Evolutionary conservation across 192 early-diverging fungal genomes (phyloP).

Genomic region (Coemansia interrupta): DNA sequence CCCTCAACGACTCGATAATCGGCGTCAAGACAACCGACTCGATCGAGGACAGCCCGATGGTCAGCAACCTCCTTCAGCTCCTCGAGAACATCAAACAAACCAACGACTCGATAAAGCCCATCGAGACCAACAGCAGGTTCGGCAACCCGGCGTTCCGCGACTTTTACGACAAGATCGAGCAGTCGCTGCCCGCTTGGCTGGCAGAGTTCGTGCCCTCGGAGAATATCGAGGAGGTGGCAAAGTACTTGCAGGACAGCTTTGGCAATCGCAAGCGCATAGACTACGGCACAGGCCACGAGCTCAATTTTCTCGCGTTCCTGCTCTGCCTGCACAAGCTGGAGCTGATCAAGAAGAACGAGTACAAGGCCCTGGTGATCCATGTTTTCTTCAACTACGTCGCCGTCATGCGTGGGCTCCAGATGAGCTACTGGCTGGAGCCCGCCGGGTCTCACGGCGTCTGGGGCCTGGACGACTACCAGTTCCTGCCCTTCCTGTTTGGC

Average conservation of each 20-base stretch:
- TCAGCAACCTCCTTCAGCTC: slow-evolving; percentile 60
- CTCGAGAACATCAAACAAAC: slow-evolving; percentile 64
- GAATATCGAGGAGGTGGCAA: slow-evolving; percentile 59
- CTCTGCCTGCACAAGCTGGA: slow-evolving; percentile 75
- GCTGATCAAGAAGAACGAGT: slow-evolving; percentile 64
- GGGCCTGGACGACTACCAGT: slow-evolving; percentile 98
- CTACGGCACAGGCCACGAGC: slow-evolving; percentile 97
- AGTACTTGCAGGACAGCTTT: slow-evolving; percentile 80
- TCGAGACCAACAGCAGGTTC: slow-evolving; percentile 77
- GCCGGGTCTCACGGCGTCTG: slow-evolving; percentile 99
- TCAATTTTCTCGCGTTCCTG: slow-evolving; percentile 84
- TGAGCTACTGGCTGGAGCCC: slow-evolving; percentile 93
- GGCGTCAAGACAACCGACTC: slow-evolving; percentile 60
- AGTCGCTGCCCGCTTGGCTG: slow-evolving; percentile 32
- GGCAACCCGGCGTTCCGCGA: slow-evolving; percentile 92
- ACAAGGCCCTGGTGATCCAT: slow-evolving; percentile 70
- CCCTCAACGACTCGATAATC: slow-evolving; percentile 71
- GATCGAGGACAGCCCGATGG: slow-evolving; percentile 49
- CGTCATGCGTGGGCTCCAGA: slow-evolving; percentile 86
- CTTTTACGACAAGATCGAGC: slow-evolving; percentile 74
- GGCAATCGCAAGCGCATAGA: slow-evolving; percentile 91
- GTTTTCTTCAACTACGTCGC: slow-evolving; percentile 81
- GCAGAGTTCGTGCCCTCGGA: slow-evolving; percentile 37
- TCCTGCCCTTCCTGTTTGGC: slow-evolving; percentile 93
- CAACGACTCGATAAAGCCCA: slow-evolving; percentile 66